Conservation (phyloP, 1,284 basidiomycete species). For the Coriolopsis trogii region DNA sequence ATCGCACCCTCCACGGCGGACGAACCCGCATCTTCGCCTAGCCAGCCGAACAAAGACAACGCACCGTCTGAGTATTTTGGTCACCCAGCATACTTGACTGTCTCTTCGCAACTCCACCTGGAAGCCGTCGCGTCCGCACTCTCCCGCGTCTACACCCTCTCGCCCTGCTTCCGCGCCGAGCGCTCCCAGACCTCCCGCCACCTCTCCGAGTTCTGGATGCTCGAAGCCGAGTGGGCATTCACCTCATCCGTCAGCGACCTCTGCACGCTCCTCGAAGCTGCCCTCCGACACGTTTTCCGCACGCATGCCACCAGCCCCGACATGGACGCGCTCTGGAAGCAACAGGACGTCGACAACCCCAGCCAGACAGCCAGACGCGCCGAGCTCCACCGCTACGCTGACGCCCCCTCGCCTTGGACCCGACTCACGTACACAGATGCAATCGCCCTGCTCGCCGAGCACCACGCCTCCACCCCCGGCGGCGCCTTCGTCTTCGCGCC, state of each 20-base stretch:
- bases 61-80: conserved; percentile 62
- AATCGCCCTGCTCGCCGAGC: conserved; percentile 56
- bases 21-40: conserved; percentile 15
- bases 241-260: conserved; percentile 52
- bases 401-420: conserved; percentile 51
- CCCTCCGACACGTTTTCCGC: conserved; percentile 47
- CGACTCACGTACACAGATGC: conserved; percentile 85
- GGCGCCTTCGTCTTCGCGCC: conserved; percentile 60
- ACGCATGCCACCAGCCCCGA: conserved; percentile 15
- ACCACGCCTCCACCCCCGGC: conserved; percentile 32
- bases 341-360: conserved; percentile 13
- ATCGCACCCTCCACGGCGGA: conserved; percentile 45
- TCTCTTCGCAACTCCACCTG: conserved; percentile 94
- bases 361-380: conserved; percentile 21
- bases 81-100: conserved; percentile 85
- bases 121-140: conserved; percentile 85
- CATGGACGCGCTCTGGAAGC: conserved; percentile 9
- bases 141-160: conserved; percentile 87
- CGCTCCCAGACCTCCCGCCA: conserved; percentile 89
- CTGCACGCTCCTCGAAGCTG: conserved; percentile 73
- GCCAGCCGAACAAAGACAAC: conserved; percentile 15
- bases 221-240: conserved; percentile 91
- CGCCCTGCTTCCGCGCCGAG: conserved; percentile 94
- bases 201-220: conserved; percentile 98
- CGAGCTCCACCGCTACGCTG: conserved; percentile 40